Evolutionary conservation across 345 rosid genomes (phyloP).

Genomic region (Linum usitatissimum): DNA sequence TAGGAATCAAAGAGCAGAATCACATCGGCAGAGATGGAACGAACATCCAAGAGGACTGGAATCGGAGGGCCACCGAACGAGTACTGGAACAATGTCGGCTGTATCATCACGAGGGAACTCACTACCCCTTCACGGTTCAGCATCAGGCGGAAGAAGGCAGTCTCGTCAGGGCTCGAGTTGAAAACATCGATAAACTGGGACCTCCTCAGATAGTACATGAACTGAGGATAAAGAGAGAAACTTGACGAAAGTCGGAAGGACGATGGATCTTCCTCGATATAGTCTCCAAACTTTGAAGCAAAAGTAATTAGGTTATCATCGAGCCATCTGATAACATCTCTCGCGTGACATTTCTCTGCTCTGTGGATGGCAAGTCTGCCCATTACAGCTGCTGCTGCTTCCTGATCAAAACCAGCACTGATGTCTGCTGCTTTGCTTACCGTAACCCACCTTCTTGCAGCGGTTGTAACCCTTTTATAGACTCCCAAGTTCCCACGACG

Average conservation of each 20-base stretch:
- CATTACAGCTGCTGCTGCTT: constrained; percentile 91
- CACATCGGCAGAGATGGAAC: constrained; percentile 60
- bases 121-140: constrained; percentile 86
- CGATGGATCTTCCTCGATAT: constrained; percentile 78
- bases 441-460: constrained; percentile 82
- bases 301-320: constrained; percentile 72
- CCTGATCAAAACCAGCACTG: constrained; percentile 83
- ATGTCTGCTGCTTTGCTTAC: constrained; percentile 65
- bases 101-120: constrained; percentile 87
- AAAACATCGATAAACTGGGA: constrained; percentile 95
- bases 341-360: constrained; percentile 55
- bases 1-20: constrained; percentile 86
- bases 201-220: constrained; percentile 89
- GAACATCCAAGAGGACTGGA: constrained; percentile 87
- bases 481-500: constrained; percentile 55
- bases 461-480: constrained; percentile 76
- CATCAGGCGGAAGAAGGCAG: constrained; percentile 78
- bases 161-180: constrained; percentile 79
- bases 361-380: constrained; percentile 82
- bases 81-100: constrained; percentile 80
- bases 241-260: constrained; percentile 77
- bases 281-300: constrained; percentile 83
- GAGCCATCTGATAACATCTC: constrained; percentile 85
- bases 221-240: constrained; percentile 92
- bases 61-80: constrained; percentile 91